These are phyloP conservation scores for Vickermania spadyakhi DNA, from an alignment of 208 protist species.

Conservation along the genomic window DNA sequence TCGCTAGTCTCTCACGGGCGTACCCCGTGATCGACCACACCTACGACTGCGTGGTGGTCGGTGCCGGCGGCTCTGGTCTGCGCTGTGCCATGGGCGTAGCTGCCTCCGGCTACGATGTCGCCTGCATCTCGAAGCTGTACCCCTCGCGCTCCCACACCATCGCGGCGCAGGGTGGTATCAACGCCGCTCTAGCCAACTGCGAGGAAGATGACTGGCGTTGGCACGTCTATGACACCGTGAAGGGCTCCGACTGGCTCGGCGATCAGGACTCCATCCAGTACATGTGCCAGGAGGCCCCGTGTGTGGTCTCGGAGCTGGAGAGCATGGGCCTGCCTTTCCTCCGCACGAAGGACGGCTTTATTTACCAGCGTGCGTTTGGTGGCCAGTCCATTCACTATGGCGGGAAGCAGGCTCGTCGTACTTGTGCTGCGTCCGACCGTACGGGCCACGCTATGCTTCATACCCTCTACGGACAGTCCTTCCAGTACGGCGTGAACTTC, in stretches of 20 bases:
- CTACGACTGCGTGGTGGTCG: slow-evolving; percentile 98
- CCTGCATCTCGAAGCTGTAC: slow-evolving; percentile 98
- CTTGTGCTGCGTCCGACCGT: slow-evolving; percentile 96
- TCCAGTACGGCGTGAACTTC: slow-evolving; percentile 95
- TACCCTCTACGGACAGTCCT: slow-evolving; percentile 98
- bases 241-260: slow-evolving; percentile 98
- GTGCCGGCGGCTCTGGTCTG: slow-evolving; percentile 98
- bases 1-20: slow-evolving; percentile 46
- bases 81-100: slow-evolving; percentile 96
- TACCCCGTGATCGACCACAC: slow-evolving; percentile 98
- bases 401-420: slow-evolving; percentile 95
- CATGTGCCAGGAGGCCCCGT: slow-evolving; percentile 97
- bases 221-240: slow-evolving; percentile 99
- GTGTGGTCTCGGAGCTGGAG: slow-evolving; percentile 94
- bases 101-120: slow-evolving; percentile 96
- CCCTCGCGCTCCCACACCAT: slow-evolving; percentile 99
- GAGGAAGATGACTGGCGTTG: slow-evolving; percentile 98
- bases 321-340: slow-evolving; percentile 98
- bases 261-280: slow-evolving; percentile 99
- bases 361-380: slow-evolving; percentile 99
- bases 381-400: slow-evolving; percentile 97
- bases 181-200: slow-evolving; percentile 98
- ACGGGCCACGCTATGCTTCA: slow-evolving; percentile 99
- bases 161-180: slow-evolving; percentile 98
- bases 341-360: slow-evolving; percentile 97